Evolutionary conservation across 805 yeast species (phyloP), one percentile per base, ranked within the genome.

Genomic region (Saccharomyces jurei): DNA sequence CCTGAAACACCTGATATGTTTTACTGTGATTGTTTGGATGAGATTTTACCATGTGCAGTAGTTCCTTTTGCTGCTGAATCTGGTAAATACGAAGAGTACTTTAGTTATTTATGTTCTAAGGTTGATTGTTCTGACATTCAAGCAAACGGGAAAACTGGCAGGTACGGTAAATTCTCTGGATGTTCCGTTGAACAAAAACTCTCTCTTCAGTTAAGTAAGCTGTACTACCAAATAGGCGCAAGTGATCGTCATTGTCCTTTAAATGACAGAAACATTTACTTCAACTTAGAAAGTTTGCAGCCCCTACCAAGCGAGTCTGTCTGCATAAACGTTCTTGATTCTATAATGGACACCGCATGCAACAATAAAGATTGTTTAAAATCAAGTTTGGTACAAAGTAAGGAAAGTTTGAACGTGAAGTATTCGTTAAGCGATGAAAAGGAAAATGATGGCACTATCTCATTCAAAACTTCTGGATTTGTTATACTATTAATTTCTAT

Each of bases 1-100:
- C 94, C 95, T 51, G 87, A 86, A 56, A 78, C 85, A 10, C 95
- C 95, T 46, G 78, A 84, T 57, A 65, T 72, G 49, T 72, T 67
- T 26, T 78, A 78, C 48, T 87, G 94, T 72, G 73, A 77, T 51
- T 87, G 94, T 71, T 71, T 85, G 67, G 71, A 78, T 46, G 60
- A 63, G n/a, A 63, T 82, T 0, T 73, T 83, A 60, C 65, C 74
- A 11, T 87, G 94, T 74, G 81, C 80, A 48, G 78, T 86, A 32
- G 56, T 71, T 17, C 77, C 77, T 48, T 71, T 71, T 53, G 82
- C 79, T 41, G 74, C 72, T 50, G 56, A 36, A 21, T n/a, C 66
- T 2, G 68, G 71, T 2, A 81, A 82, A 57, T 84, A 84, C 64
- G 76, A 79, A 51, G 76, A 77, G 21, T 72, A 83, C 55, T 87